phyloP scores from a whole-genome alignment of 1,284 basidiomycete species.

The Ustilago trichophora region DNA sequence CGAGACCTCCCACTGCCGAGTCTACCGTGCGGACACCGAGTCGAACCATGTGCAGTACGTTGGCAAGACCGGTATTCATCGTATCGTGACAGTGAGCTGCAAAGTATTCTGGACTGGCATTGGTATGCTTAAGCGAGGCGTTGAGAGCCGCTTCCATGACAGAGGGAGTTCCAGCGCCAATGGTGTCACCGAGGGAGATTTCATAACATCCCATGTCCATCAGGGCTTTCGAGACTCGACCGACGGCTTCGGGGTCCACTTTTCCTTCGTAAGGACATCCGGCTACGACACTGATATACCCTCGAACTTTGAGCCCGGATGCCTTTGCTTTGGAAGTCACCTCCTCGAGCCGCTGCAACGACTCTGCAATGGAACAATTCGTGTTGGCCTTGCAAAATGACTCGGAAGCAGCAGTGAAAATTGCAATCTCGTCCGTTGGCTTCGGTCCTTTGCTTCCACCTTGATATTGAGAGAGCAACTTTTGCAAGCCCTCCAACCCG shows the following conservation, averaged over 20 bases:
- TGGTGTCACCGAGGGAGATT: constrained; percentile 89
- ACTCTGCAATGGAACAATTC: constrained; percentile 79
- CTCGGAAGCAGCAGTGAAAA: constrained; percentile 90
- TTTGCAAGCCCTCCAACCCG: constrained; percentile 68
- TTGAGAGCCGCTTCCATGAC: constrained; percentile 77
- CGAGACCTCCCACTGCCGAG: constrained; percentile 81
- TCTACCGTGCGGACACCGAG: constrained; percentile 70
- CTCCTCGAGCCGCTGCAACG: constrained; percentile 74
- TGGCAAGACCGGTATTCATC: constrained; percentile 77
- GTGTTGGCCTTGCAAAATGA: constrained; percentile 84
- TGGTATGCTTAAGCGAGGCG: constrained; percentile 71
- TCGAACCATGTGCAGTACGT: constrained; percentile 68
- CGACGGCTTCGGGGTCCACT: constrained; percentile 76
- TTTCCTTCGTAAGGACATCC: constrained; percentile 85
- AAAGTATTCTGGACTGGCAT: not conserved
- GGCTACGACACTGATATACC: constrained; percentile 79
- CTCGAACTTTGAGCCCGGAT: constrained; percentile 79
- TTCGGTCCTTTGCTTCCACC: not conserved
- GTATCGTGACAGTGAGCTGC: constrained; percentile 84
- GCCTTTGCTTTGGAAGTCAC: constrained; percentile 75
- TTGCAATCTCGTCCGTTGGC: constrained; percentile 81
- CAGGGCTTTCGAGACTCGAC: constrained; percentile 77
- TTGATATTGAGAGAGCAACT: constrained; percentile 13
- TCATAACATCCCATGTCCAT: constrained; percentile 93
- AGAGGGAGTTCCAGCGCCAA: constrained; percentile 82